phyloP scores from a whole-genome alignment of 2,329 filamentous ascomycete genomes.

The Chrysosporium queenslandicum region DNA sequence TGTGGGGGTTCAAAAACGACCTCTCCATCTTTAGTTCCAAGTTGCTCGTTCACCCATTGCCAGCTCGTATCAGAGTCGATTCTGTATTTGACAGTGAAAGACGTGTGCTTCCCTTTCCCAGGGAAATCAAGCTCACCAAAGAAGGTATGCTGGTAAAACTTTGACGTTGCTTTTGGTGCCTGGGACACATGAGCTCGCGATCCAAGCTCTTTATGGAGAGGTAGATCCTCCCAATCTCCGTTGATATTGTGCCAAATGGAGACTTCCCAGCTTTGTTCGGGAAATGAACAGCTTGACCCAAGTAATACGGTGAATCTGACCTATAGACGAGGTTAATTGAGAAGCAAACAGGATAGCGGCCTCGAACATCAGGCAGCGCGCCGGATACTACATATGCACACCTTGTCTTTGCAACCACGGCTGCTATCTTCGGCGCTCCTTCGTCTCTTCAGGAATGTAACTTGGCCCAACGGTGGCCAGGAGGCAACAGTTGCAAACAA shows the following conservation, averaged over 20 bases:
- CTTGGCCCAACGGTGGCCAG: conserved; percentile 65
- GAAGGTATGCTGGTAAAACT: conserved; percentile 30
- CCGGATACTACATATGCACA: conserved; percentile 17
- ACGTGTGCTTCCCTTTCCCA: conserved; percentile 22
- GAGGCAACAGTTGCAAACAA: conserved; percentile 48
- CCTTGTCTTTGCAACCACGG: conserved; percentile 21
- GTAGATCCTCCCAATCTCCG: conserved; percentile 48
- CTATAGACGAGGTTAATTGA: conserved; percentile 21
- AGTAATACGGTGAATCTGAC: conserved; percentile 59
- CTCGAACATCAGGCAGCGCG: neutral
- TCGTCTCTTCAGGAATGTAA: conserved; percentile 25
- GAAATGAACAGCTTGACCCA: conserved; percentile 50
- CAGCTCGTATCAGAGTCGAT: conserved; percentile 30
- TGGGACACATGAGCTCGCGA: conserved; percentile 25
- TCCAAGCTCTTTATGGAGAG: conserved; percentile 38
- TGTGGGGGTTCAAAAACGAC: conserved; percentile 30
- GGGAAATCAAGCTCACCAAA: conserved; percentile 26
- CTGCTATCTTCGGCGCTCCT: neutral
- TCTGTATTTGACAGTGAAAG: conserved; percentile 39
- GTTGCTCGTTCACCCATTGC: conserved; percentile 39
- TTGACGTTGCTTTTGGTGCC: conserved; percentile 17
- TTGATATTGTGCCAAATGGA: conserved; percentile 62
- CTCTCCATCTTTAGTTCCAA: conserved; percentile 33
- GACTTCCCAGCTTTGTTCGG: conserved; percentile 57
- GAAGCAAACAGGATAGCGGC: neutral